A percentile compares a stretch with the other conserved stretches of the same genome.
These are phyloP conservation scores for Linnemannia schmuckeri DNA, from an alignment of 192 early-diverging fungal genomes.

Conservation along the genomic window DNA sequence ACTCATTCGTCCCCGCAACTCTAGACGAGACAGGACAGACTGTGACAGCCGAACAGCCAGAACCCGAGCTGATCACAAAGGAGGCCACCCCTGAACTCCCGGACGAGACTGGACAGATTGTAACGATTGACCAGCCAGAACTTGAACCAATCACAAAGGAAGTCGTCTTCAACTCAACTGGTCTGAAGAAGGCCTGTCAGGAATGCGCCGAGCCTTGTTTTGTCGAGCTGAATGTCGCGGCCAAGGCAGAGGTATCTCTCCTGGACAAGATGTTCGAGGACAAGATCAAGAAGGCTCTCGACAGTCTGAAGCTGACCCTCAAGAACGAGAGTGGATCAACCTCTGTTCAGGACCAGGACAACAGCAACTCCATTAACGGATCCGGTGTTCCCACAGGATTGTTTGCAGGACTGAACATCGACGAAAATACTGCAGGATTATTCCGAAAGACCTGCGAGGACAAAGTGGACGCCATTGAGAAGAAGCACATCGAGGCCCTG, in stretches of 20 bases:
- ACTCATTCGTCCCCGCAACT: neutral
- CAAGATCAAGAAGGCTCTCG: conserved; percentile 15
- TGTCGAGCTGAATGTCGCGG: neutral
- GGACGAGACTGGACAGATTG: neutral
- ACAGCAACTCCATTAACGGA: neutral
- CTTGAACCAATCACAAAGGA: neutral
- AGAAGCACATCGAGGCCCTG: neutral
- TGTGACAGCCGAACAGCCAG: neutral
- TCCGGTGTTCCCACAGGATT: neutral
- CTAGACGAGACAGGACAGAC: neutral
- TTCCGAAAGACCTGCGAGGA: conserved; percentile 11
- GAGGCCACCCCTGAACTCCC: neutral
- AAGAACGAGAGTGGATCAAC: conserved; percentile 3
- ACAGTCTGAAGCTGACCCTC: neutral
- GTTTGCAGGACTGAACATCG: neutral
- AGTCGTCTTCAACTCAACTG: neutral
- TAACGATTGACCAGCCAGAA: neutral
- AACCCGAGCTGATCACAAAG: neutral
- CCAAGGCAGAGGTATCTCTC: conserved; percentile 9
- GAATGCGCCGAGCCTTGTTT: conserved; percentile 17
- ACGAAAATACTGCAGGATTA: neutral
- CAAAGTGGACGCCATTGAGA: neutral
- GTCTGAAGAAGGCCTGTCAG: conserved; percentile 12
- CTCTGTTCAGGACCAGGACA: neutral
- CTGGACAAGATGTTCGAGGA: conserved; percentile 4